These are phyloP conservation scores for Alloascoidea hylecoeti DNA, from an alignment of 805 yeast species.

Conservation along the genomic window DNA sequence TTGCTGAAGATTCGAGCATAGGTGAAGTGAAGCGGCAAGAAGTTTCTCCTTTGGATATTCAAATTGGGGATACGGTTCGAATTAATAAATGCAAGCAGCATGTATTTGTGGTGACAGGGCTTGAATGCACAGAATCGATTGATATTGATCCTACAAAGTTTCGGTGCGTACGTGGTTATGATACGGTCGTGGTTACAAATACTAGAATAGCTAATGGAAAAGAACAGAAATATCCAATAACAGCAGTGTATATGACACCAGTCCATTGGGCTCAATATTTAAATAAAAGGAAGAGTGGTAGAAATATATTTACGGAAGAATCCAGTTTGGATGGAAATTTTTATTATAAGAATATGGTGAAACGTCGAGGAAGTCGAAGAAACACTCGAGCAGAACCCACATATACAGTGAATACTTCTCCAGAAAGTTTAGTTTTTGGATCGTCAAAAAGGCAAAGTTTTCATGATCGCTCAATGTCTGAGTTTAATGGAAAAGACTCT, in stretches of 20 bases:
- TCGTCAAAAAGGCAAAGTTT: not conserved
- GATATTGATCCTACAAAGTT: not conserved
- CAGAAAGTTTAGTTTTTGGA: not conserved
- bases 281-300: not conserved
- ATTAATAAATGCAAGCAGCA: not conserved
- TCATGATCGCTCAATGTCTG: no score
- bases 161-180: slow-evolving; percentile 1
- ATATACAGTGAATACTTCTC: no score
- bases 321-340: not conserved
- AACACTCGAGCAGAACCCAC: not conserved
- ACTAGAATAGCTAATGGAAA: not conserved
- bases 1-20: not conserved
- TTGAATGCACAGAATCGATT: not conserved
- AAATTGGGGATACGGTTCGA: not conserved
- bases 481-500: not conserved
- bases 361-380: not conserved
- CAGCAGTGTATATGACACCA: not conserved
- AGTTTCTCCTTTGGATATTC: not conserved
- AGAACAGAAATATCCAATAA: not conserved
- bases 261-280: not conserved
- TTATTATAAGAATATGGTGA: no score
- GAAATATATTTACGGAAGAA: not conserved
- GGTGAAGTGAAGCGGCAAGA: not conserved
- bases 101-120: not conserved
- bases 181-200: not conserved